Conservation (phyloP, 148 eudicot species). For the Chenopodium berlandieri region DNA sequence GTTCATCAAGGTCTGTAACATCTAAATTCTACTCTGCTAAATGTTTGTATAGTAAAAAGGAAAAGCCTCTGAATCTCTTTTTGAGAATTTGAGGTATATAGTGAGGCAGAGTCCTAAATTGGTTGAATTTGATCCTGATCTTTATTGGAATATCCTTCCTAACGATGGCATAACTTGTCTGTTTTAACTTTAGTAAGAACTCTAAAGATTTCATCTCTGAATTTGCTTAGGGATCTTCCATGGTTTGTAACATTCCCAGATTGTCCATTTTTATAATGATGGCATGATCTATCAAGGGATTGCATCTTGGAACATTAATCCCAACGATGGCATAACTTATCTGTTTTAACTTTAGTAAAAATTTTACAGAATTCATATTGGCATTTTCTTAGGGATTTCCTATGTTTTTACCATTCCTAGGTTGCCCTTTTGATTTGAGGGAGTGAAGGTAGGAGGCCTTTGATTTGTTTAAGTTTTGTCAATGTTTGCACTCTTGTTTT, state of each 20-base stretch:
- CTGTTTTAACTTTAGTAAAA: too few species aligned
- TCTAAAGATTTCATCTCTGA: too few species aligned
- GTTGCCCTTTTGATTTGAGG: background rate
- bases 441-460: background rate
- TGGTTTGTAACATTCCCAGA: too few species aligned
- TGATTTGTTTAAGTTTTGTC: background rate
- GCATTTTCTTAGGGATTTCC: background rate
- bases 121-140: background rate
- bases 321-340: too few species aligned
- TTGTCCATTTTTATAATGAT: too few species aligned
- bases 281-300: too few species aligned
- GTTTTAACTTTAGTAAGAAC: too few species aligned
- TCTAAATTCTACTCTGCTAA: constrained; percentile 4
- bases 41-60: background rate
- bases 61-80: constrained; percentile 1
- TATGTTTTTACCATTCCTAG: background rate
- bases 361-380: background rate
- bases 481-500: background rate
- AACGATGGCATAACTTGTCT: background rate
- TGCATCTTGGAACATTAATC: too few species aligned
- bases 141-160: background rate
- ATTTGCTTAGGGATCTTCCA: too few species aligned
- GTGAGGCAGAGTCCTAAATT: background rate
- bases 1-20: constrained; percentile 67
- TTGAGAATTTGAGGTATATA: background rate